Evolutionary conservation across 257 asterid species (phyloP).

Genomic region (Perilla frutescens): DNA sequence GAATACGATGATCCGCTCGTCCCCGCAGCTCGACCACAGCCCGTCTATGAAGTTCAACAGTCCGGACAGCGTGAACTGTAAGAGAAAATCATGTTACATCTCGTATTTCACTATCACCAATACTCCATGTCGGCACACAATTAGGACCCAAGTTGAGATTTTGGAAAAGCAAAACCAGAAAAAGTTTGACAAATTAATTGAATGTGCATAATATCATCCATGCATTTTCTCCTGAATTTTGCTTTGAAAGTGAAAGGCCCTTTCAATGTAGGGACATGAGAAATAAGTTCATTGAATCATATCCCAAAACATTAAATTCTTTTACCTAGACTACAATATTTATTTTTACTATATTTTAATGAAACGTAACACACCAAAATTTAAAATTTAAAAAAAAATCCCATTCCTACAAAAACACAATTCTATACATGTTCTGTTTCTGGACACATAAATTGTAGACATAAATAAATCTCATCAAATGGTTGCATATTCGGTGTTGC

Average conservation of each 20-base stretch:
- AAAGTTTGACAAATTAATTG: background rate
- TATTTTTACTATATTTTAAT: too few species aligned
- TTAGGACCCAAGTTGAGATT: background rate
- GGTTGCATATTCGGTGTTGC: too few species aligned
- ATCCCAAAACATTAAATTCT: background rate
- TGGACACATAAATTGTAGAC: too few species aligned
- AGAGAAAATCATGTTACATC: background rate
- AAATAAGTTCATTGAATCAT: constrained; percentile 13
- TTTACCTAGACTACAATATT: too few species aligned
- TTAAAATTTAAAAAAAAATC: too few species aligned
- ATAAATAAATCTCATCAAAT: too few species aligned
- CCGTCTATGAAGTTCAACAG: constrained; percentile 83
- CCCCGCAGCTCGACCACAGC: constrained; percentile 86
- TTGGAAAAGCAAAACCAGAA: background rate
- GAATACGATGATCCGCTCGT: constrained; percentile 70
- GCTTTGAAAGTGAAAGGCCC: background rate
- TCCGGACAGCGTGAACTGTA: constrained; percentile 69
- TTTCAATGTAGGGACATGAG: constrained; percentile 14
- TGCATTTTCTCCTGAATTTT: background rate
- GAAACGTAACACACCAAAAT: too few species aligned
- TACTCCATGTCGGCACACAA: background rate
- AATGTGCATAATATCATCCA: background rate
- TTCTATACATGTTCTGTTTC: too few species aligned
- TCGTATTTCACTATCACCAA: background rate
- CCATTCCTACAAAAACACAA: too few species aligned